A percentile compares a stretch with the other conserved stretches of the same genome.
Conservation (phyloP, 75 land plant species). For the Cupressus sempervirens region DNA sequence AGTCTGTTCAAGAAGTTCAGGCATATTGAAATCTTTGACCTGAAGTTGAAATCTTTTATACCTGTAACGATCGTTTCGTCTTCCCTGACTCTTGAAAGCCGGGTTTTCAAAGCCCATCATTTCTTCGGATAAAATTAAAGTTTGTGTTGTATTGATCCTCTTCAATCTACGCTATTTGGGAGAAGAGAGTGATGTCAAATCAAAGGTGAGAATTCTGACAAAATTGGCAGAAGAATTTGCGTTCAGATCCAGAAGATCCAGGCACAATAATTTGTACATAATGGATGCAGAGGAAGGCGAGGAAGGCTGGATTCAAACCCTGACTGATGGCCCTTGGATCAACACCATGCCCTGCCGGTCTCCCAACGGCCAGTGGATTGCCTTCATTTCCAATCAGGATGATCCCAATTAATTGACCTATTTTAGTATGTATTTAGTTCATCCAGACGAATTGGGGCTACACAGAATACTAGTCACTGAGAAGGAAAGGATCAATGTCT, state of each 20-base stretch:
- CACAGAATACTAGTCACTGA: constrained; percentile 37
- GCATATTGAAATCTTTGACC: constrained; percentile 44
- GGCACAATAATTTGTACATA: constrained; percentile 76
- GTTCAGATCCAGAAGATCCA: constrained; percentile 75
- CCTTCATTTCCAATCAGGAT: constrained; percentile 71
- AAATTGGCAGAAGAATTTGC: constrained; percentile 39
- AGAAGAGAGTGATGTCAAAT: neutral
- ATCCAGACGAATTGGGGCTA: constrained; percentile 65
- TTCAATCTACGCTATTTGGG: constrained; percentile 19
- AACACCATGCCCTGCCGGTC: constrained; percentile 92
- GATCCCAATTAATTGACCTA: constrained; percentile 26
- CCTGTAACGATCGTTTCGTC: constrained; percentile 44
- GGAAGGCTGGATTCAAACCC: constrained; percentile 36
- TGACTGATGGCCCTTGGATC: constrained; percentile 77
- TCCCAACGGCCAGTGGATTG: constrained; percentile 75
- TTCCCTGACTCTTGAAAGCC: constrained; percentile 18
- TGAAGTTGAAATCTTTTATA: constrained; percentile 15
- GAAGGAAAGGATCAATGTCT: constrained; percentile 73
- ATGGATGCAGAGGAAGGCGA: constrained; percentile 74
- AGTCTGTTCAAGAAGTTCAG: too few species aligned
- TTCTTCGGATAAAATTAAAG: constrained; percentile 13
- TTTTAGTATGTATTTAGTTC: constrained; percentile 55
- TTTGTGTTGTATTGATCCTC: neutral
- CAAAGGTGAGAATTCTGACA: constrained; percentile 32
- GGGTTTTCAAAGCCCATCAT: constrained; percentile 42